Percentiles rank a stretch among this genome's conserved stretches.
phyloP scores from a whole-genome alignment of 2,329 filamentous ascomycete genomes.

The Talaromyces pinophilus region DNA sequence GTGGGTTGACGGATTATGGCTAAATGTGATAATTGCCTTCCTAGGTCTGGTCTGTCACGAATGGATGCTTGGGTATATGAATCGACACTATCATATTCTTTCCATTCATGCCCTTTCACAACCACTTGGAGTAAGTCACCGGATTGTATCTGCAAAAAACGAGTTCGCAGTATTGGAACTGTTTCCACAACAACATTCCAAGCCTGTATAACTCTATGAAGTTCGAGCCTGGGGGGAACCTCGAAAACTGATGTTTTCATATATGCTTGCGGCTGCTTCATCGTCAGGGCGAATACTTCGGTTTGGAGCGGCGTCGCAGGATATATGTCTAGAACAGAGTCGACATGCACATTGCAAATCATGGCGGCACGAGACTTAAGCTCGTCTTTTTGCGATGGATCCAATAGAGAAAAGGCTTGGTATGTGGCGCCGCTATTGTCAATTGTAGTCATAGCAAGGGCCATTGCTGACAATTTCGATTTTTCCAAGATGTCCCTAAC shows the following conservation, averaged over 20 bases:
- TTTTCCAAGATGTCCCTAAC: conserved; percentile 4
- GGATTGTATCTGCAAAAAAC: conserved; percentile 29
- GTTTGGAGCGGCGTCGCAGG: conserved; percentile 49
- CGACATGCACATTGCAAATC: not conserved
- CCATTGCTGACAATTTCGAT: not conserved
- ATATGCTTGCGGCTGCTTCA: not conserved
- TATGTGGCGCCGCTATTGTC: not conserved
- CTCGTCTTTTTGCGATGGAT: not conserved
- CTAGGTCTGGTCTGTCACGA: conserved; percentile 37
- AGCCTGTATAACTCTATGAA: not conserved
- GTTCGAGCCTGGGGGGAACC: not conserved
- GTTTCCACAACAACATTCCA: conserved; percentile 38
- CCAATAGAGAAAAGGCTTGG: not conserved
- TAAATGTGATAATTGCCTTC: conserved; percentile 38
- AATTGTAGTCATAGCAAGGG: not conserved
- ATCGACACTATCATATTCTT: conserved; percentile 30
- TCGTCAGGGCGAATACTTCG: conserved; percentile 38
- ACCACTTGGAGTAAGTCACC: conserved; percentile 42
- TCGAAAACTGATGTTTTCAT: conserved; percentile 6
- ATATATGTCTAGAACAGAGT: conserved; percentile 29
- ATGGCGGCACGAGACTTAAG: not conserved
- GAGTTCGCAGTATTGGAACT: conserved; percentile 52
- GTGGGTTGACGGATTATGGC: conserved; percentile 34
- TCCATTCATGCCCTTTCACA: conserved; percentile 27
- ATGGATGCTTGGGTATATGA: conserved; percentile 30